Conservation (phyloP, 2,329 filamentous ascomycete species). For the Aschersonia sp. region DNA sequence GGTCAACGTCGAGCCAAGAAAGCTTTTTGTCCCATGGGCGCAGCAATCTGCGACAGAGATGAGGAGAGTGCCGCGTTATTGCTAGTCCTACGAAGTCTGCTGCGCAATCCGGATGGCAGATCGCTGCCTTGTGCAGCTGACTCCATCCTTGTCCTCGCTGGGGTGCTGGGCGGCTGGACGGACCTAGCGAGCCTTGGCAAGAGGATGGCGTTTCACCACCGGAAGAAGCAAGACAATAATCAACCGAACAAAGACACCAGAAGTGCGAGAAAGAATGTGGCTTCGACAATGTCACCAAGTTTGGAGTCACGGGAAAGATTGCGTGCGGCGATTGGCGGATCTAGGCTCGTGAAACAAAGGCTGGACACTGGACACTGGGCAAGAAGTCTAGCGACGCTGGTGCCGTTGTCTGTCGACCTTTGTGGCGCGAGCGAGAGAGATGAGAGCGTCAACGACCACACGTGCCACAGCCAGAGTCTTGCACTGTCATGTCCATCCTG, state of each 20-base stretch:
- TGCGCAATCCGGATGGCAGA: background rate
- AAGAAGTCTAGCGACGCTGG: too few species aligned
- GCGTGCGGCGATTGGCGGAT: background rate
- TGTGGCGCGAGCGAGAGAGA: background rate
- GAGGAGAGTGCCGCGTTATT: too few species aligned
- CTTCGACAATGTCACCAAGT: background rate
- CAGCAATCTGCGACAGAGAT: too few species aligned
- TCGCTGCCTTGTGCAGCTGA: background rate
- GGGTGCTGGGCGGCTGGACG: too few species aligned
- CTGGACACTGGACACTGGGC: background rate
- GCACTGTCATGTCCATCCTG: background rate
- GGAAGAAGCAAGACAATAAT: too few species aligned
- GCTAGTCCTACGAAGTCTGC: background rate
- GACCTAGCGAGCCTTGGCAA: too few species aligned
- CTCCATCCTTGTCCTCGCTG: too few species aligned
- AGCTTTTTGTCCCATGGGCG: too few species aligned
- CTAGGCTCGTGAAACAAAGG: background rate
- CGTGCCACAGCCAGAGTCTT: background rate
- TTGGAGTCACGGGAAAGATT: background rate
- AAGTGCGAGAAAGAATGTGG: background rate
- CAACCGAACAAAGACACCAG: background rate
- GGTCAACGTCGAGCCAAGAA: too few species aligned
- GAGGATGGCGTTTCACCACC: too few species aligned
- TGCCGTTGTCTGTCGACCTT: background rate
- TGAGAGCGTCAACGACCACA: background rate